Evolutionary conservation across 176 grass and related monocot genomes (phyloP), one percentile per base, ranked within the genome.

Genomic region (Otatea glauca): DNA sequence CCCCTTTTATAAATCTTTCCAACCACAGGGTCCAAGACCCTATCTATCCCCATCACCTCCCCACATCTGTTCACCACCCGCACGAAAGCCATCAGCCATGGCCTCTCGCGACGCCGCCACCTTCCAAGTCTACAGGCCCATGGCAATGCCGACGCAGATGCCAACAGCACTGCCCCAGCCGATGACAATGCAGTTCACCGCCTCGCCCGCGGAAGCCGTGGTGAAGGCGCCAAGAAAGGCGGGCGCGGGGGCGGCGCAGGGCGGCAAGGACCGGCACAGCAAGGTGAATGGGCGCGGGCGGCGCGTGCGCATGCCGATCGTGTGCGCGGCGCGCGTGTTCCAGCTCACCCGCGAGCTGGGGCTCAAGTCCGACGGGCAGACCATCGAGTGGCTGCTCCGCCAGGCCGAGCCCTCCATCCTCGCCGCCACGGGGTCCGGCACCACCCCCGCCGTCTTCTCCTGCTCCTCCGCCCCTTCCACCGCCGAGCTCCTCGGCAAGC

Each of bases 331-430:
- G 37, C 90, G 95, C 56, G 95, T 94, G 68, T 97, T 97, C 90
- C 95, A 97, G 85, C 84, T 97, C 25, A 97, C 92, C 51, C 90
- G 95, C 56, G 95, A 97, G 87, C 88, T 97, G 68, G 95, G 95
- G 38, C 92, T 92, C 86, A 97, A 97, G 83, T 97, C 95, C 4
- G 95, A 97, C 45, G 95, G 95, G 3, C 95, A 97, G 82, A 97
- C 95, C 69, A 84, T 97, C 53, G 95, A 97, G 84, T 97, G 95
- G 95, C 86, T 97, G 54, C 88, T 97, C 59, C 95, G 88, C 10
- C 95, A 97, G 87, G 92, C 92, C 27, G 95, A 97, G 86, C 95
- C 95, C 11, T 94, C 95, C 70, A 97, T 97, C 84, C 82, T 97
- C 66, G 95, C 95, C 4, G 92, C 95, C 64, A 97, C 95, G 23